Conservation (phyloP, 2,329 filamentous ascomycete species). For the Orbilia oligospora region DNA sequence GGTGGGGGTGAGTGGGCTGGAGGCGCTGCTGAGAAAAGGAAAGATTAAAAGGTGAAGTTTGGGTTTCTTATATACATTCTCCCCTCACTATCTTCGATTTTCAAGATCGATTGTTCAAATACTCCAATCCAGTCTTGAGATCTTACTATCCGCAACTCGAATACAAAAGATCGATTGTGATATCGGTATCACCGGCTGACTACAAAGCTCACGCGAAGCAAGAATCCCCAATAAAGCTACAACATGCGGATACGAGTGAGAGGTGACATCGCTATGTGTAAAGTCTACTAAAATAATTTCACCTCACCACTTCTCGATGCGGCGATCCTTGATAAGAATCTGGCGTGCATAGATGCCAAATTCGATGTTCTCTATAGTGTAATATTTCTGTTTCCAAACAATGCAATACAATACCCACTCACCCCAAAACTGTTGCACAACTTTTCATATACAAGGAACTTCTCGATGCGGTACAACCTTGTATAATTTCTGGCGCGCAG, state of each 20-base stretch:
- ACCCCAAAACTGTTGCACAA: not conserved
- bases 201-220: too few relatives aligned
- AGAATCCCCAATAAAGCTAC: not conserved
- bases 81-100: not conserved
- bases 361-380: not conserved
- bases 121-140: not conserved
- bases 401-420: not conserved
- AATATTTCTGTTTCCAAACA: not conserved
- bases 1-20: not conserved
- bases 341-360: not conserved
- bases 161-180: not conserved
- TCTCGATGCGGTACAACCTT: not conserved
- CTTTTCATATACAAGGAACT: not conserved
- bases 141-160: too few relatives aligned
- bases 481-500: not conserved
- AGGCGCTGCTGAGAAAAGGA: conserved; percentile 8
- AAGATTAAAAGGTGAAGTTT: not conserved
- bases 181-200: conserved; percentile 2
- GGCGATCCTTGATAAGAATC: not conserved
- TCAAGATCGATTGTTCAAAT: not conserved
- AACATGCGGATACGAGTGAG: conserved; percentile 1
- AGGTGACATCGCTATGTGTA: not conserved
- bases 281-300: not conserved
- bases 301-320: not conserved
- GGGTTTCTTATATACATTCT: conserved; percentile 2